A percentile compares a stretch with the other conserved stretches of the same genome.
These are phyloP conservation scores for Moesziomyces antarcticus DNA, from an alignment of 1,284 basidiomycete genomes.

Conservation along the genomic window DNA sequence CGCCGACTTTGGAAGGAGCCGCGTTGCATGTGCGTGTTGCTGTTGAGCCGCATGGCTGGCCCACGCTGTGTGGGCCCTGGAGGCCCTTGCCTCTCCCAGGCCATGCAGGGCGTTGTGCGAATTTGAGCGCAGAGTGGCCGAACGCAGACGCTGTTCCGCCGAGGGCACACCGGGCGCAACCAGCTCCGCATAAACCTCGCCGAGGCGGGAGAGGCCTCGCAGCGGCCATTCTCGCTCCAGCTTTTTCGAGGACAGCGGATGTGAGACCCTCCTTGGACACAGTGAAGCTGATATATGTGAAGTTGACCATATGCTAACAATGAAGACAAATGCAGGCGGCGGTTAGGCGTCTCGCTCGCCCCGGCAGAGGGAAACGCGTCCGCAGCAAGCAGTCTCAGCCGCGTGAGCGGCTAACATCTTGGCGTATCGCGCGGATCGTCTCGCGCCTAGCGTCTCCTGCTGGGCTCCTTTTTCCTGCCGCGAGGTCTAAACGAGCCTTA, in stretches of 20 bases:
- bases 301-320: too few species aligned
- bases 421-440: not conserved
- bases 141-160: not conserved
- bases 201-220: not conserved
- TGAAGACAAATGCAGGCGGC: too few species aligned
- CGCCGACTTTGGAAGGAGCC: not conserved
- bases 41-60: too few species aligned
- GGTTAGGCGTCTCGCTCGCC: not conserved
- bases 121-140: not conserved
- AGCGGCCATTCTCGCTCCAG: too few species aligned
- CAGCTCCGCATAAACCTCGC: not conserved
- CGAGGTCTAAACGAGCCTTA: not conserved
- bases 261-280: too few species aligned
- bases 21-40: not conserved
- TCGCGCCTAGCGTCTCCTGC: not conserved
- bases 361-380: too few species aligned
- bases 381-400: too few species aligned
- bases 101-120: not conserved
- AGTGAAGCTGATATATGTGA: too few species aligned
- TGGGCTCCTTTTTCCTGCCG: not conserved
- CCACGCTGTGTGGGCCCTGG: too few species aligned
- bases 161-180: not conserved
- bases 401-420: not conserved
- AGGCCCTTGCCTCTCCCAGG: too few species aligned
- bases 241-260: too few species aligned